A percentile compares a stretch with the other conserved stretches of the same genome.
phyloP scores from a whole-genome alignment of 2,329 filamentous ascomycete species.

The Alternaria alternata region DNA sequence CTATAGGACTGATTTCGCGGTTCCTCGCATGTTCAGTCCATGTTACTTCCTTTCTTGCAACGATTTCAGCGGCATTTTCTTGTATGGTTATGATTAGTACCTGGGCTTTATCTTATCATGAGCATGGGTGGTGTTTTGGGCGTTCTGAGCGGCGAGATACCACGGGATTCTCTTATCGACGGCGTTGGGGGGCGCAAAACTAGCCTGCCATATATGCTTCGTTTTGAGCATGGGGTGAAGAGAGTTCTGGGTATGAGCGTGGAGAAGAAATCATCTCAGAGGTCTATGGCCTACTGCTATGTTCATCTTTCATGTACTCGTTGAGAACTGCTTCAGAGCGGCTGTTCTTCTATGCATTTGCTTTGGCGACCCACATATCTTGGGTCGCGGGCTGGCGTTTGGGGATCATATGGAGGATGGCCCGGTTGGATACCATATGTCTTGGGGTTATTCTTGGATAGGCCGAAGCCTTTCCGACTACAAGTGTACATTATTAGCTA shows the following conservation, averaged over 20 bases:
- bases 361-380: constrained; percentile 10
- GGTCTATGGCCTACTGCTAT: background rate
- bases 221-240: background rate
- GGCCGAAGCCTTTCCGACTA: constrained; percentile 12
- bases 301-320: background rate
- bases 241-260: constrained; percentile 33
- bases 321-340: constrained; percentile 1
- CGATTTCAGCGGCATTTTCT: constrained; percentile 7
- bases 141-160: constrained; percentile 15
- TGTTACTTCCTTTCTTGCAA: background rate
- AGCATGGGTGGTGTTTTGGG: constrained; percentile 4
- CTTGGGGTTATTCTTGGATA: background rate
- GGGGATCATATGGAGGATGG: constrained; percentile 1
- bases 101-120: constrained; percentile 3
- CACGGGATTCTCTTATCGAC: constrained; percentile 10
- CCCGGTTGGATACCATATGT: background rate
- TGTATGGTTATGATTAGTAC: constrained; percentile 13
- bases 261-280: constrained; percentile 31
- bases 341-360: constrained; percentile 16
- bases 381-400: constrained; percentile 20
- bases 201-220: background rate
- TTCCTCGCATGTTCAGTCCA: background rate
- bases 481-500: constrained; percentile 21
- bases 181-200: background rate
- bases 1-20: constrained; percentile 5